phyloP scores from a whole-genome alignment of 768 basidiomycete genomes.

The Leccinellum luteum region DNA sequence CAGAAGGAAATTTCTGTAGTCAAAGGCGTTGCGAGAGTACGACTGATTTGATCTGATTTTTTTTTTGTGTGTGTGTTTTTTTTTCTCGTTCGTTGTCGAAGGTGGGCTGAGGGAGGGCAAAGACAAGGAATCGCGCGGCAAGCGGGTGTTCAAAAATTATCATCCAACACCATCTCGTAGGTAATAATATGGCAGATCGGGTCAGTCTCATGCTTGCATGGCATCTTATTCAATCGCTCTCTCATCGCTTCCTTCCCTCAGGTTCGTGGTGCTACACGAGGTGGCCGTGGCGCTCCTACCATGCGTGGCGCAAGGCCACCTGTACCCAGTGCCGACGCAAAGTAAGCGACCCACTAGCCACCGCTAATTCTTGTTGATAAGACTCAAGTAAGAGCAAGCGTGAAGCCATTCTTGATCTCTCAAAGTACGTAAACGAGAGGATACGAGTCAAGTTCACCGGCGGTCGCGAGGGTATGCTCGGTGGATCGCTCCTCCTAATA shows the following conservation, averaged over 20 bases:
- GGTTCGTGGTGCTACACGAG: constrained; percentile 59
- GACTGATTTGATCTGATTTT: constrained; percentile 8
- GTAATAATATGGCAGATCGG: constrained; percentile 33
- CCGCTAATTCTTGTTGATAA: constrained; percentile 26
- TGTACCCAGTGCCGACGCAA: constrained; percentile 19
- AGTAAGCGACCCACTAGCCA: constrained; percentile 20
- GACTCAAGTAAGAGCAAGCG: constrained; percentile 50
- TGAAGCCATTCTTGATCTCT: constrained; percentile 93
- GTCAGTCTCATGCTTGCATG: constrained; percentile 14
- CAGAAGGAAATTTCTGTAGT: constrained; percentile 13
- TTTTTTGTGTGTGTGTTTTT: constrained; percentile 9
- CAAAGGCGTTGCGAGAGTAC: constrained; percentile 11
- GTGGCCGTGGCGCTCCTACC: constrained; percentile 41
- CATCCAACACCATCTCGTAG: constrained; percentile 7
- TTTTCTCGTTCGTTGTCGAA: not conserved
- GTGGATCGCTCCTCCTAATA: not conserved
- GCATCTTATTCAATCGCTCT: not conserved
- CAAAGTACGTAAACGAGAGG: constrained; percentile 89
- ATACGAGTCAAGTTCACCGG: constrained; percentile 98
- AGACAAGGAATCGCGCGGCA: constrained; percentile 27
- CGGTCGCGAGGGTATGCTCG: constrained; percentile 78
- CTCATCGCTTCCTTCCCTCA: constrained; percentile 34
- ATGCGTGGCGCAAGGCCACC: constrained; percentile 19
- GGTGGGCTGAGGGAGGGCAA: constrained; percentile 28
- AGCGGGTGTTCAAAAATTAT: constrained; percentile 36